phyloP scores from a whole-genome alignment of 495 filamentous ascomycete genomes.

The Aspergillus heteromorphus region DNA sequence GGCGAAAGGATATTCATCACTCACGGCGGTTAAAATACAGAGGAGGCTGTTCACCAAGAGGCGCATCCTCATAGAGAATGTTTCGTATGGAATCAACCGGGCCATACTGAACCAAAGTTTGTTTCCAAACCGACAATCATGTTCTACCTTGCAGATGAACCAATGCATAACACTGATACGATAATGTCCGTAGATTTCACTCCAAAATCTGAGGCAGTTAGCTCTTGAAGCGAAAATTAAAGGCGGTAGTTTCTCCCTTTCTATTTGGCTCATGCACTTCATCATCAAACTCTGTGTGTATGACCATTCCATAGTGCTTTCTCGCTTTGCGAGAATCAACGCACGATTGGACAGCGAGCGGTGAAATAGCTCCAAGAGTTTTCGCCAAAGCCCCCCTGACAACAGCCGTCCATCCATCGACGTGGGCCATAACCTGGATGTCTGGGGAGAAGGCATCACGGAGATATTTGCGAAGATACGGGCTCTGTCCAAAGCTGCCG shows the following conservation, averaged over 20 bases:
- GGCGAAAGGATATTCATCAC: not conserved
- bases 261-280: slow-evolving; percentile 18
- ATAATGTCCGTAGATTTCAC: slow-evolving; percentile 14
- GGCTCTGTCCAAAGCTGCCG: slow-evolving; percentile 64
- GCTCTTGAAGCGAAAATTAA: not conserved
- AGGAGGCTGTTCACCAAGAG: not conserved
- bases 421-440: slow-evolving; percentile 21
- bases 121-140: too few species aligned
- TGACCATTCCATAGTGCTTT: slow-evolving; percentile 31
- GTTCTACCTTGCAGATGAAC: slow-evolving; percentile 26
- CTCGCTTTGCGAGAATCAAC: slow-evolving; percentile 32
- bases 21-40: slow-evolving; percentile 14
- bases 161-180: slow-evolving; percentile 18
- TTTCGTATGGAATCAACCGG: slow-evolving; percentile 4
- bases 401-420: slow-evolving; percentile 38
- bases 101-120: slow-evolving; percentile 7
- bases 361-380: slow-evolving; percentile 20
- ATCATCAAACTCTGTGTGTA: slow-evolving; percentile 7
- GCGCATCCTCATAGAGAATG: slow-evolving; percentile 12
- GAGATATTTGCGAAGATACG: slow-evolving; percentile 45
- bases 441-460: slow-evolving; percentile 7
- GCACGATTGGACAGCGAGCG: slow-evolving; percentile 14
- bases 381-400: slow-evolving; percentile 38
- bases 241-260: slow-evolving; percentile 11
- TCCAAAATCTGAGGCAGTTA: slow-evolving; percentile 15